These are phyloP conservation scores for Ceratobasidium sp. DNA, from an alignment of 1,284 basidiomycete species.

Conservation along the genomic window DNA sequence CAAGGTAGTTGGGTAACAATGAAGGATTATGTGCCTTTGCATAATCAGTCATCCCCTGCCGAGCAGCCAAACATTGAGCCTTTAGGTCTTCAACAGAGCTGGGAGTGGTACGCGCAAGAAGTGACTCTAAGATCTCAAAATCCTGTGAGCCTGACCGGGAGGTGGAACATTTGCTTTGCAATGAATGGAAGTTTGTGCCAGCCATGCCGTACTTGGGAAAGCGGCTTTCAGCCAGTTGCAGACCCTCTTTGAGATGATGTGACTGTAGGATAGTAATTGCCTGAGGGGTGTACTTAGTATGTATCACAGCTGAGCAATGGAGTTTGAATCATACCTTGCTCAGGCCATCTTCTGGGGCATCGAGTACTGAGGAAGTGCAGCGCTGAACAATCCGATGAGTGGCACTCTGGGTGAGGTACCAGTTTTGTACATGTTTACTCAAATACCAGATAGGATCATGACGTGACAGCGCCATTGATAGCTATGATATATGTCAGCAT, in stretches of 20 bases:
- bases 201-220: neutral
- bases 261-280: neutral
- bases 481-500: neutral
- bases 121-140: neutral
- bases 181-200: neutral
- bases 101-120: neutral
- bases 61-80: neutral
- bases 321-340: neutral
- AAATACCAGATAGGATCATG: neutral
- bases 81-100: neutral
- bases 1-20: neutral
- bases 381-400: neutral
- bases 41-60: slow-evolving; percentile 5
- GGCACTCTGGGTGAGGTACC: neutral
- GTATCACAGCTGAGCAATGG: neutral
- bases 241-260: neutral
- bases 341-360: neutral
- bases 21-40: neutral
- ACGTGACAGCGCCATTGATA: neutral
- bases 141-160: neutral
- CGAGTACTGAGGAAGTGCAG: neutral
- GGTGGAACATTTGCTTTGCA: neutral
- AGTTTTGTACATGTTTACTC: slow-evolving; percentile 11
- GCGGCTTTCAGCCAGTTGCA: neutral
- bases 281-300: neutral